Conservation (phyloP, 495 filamentous ascomycete genomes). For the Daldinia loculata region DNA sequence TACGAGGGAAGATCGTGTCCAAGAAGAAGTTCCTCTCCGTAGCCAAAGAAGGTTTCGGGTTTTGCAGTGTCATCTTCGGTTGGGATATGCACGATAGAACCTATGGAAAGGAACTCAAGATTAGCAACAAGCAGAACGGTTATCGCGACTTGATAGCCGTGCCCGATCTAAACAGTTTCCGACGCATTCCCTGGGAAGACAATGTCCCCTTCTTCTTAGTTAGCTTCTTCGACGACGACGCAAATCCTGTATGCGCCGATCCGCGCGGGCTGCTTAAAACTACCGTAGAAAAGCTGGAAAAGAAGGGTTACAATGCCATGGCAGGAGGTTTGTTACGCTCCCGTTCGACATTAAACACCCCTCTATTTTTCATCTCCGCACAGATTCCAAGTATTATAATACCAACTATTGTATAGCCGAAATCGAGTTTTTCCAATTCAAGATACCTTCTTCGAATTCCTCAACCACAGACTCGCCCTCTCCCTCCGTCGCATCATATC, state of each 20-base stretch:
- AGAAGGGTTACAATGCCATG: conserved; percentile 80
- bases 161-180: conserved; percentile 80
- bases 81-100: conserved; percentile 98
- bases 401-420: conserved; percentile 67
- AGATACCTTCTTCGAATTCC: conserved; percentile 64
- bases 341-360: neutral
- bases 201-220: conserved; percentile 92
- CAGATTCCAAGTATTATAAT: neutral
- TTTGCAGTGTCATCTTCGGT: conserved; percentile 95
- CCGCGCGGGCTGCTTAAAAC: conserved; percentile 79
- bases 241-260: conserved; percentile 79
- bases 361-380: neutral
- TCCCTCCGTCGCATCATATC: conserved; percentile 71
- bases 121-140: conserved; percentile 93
- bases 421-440: conserved; percentile 97
- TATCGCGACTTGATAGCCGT: conserved; percentile 89
- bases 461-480: conserved; percentile 63
- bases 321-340: conserved; percentile 76
- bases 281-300: conserved; percentile 69
- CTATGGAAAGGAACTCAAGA: conserved; percentile 82
- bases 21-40: conserved; percentile 96
- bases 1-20: conserved; percentile 93
- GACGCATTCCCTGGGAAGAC: conserved; percentile 95
- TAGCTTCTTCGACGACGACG: conserved; percentile 83
- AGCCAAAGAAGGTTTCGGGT: conserved; percentile 85